Evolutionary conservation across 169 alveolate species (phyloP).

Genomic region (Eimeria maxima): DNA sequence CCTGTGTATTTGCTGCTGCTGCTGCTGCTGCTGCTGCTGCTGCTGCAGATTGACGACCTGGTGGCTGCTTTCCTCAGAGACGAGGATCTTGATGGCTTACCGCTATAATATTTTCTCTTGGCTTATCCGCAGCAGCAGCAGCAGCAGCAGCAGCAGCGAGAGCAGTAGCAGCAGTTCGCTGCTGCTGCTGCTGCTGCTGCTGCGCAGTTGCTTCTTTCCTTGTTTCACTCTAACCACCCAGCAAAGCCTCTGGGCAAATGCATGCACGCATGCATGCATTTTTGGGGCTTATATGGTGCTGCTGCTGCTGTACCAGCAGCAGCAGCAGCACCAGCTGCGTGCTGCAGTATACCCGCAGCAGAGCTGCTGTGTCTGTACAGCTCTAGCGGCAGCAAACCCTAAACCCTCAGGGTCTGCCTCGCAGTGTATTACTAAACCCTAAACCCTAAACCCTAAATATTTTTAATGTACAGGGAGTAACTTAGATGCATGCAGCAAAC

Average conservation of each 20-base stretch:
- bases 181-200: neutral
- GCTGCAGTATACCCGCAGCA: too few relatives aligned
- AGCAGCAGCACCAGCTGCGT: neutral
- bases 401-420: too few relatives aligned
- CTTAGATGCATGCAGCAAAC: neutral
- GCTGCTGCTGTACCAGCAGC: neutral
- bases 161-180: neutral
- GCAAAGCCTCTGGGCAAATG: neutral
- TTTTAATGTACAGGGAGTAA: too few relatives aligned
- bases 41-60: constrained; percentile 9
- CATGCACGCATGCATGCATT: neutral
- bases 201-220: neutral
- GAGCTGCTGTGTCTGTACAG: neutral
- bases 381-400: too few relatives aligned
- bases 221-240: neutral
- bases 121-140: neutral
- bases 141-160: constrained; percentile 55
- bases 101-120: too few relatives aligned
- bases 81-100: constrained; percentile 37
- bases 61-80: constrained; percentile 6
- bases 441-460: too few relatives aligned
- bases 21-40: neutral
- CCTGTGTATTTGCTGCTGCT: neutral
- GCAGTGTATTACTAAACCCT: too few relatives aligned
- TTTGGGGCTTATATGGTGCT: neutral